These are phyloP conservation scores for Ogataea parapolymorpha DNA, from an alignment of 805 yeast species.

Conservation along the genomic window DNA sequence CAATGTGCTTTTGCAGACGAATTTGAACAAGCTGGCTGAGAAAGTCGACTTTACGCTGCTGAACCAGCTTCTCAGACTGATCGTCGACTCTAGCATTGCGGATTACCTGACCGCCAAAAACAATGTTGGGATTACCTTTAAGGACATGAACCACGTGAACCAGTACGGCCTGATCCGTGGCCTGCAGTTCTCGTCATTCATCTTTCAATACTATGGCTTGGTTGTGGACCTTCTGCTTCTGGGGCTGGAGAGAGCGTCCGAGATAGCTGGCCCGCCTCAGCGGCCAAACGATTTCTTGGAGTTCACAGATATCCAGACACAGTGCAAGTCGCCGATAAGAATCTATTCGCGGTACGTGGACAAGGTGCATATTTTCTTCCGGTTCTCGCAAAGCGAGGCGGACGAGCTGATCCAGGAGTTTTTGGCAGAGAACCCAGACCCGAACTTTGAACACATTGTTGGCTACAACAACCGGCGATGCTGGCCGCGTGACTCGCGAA, in stretches of 20 bases:
- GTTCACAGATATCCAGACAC: conserved; percentile 56
- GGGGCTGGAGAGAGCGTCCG: conserved; percentile 84
- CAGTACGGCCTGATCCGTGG: conserved; percentile 88
- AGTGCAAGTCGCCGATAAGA: conserved; percentile 70
- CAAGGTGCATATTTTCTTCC: conserved; percentile 72
- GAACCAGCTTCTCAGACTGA: conserved; percentile 73
- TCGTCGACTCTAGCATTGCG: conserved; percentile 88
- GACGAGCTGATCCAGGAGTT: conserved; percentile 72
- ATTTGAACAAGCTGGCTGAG: conserved; percentile 68
- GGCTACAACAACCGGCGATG: conserved; percentile 87
- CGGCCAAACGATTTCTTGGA: conserved; percentile 78
- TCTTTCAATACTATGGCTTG: conserved; percentile 86
- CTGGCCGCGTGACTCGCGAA: conserved; percentile 92
- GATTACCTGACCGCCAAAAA: conserved; percentile 92
- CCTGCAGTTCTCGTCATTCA: conserved; percentile 83
- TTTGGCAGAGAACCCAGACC: conserved; percentile 85
- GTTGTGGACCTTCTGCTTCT: conserved; percentile 75
- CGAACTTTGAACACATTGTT: conserved; percentile 79
- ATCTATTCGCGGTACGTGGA: conserved; percentile 82
- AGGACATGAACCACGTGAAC: conserved; percentile 93
- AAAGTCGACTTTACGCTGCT: conserved; percentile 85
- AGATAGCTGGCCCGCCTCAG: conserved; percentile 74
- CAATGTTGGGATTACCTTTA: conserved; percentile 75
- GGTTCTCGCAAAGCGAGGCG: conserved; percentile 71
- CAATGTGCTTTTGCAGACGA: conserved; percentile 80